These are phyloP conservation scores for Kuraishia ogatae DNA, from an alignment of 805 yeast genomes.

Conservation along the genomic window DNA sequence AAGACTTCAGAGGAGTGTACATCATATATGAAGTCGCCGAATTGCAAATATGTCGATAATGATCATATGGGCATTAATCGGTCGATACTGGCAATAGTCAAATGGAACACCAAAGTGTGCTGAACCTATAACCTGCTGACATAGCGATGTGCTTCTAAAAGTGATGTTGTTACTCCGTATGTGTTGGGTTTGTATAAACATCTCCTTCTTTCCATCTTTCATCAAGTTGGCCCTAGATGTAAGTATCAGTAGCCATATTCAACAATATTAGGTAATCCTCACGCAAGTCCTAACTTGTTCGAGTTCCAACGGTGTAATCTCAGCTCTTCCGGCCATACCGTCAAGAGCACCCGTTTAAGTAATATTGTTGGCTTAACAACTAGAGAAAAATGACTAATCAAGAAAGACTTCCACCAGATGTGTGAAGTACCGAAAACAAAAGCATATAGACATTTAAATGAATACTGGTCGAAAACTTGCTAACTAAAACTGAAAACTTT, in stretches of 20 bases:
- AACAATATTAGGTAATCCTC: slow-evolving; percentile 47
- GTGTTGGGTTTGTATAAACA: neutral
- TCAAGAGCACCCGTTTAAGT: slow-evolving; percentile 39
- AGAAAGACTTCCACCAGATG: neutral
- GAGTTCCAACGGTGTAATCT: slow-evolving; percentile 72
- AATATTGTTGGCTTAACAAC: slow-evolving; percentile 16
- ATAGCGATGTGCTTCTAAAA: too few species aligned
- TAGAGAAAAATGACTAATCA: neutral
- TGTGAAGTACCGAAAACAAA: neutral
- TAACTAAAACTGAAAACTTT: neutral
- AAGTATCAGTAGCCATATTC: slow-evolving; percentile 11
- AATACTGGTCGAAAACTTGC: neutral
- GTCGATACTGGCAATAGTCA: too few species aligned
- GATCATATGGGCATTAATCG: too few species aligned
- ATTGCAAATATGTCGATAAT: too few species aligned
- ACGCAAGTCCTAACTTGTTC: slow-evolving; percentile 80
- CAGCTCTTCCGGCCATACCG: slow-evolving; percentile 34
- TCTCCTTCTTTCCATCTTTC: neutral
- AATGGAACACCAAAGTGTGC: too few species aligned
- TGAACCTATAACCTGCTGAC: too few species aligned
- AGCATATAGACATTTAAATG: neutral
- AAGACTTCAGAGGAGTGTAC: neutral
- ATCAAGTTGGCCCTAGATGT: neutral
- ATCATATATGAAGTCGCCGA: too few species aligned
- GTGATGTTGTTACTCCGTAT: neutral